Percentiles rank a stretch among this genome's conserved stretches.
These are phyloP conservation scores for Phylloporus rhodoxanthus DNA, from an alignment of 768 basidiomycete genomes.

Conservation along the genomic window DNA sequence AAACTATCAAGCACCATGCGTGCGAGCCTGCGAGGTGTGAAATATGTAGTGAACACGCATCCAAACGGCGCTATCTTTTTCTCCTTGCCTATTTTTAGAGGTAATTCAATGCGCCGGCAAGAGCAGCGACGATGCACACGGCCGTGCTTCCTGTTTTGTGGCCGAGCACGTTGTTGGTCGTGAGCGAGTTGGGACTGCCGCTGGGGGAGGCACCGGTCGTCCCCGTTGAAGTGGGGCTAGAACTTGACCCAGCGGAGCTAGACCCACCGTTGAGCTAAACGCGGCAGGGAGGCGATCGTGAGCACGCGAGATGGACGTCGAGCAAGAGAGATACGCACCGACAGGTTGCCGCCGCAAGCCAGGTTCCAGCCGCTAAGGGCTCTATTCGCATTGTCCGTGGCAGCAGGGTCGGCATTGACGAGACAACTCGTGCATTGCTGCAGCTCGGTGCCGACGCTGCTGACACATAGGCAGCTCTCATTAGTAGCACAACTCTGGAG, in stretches of 20 bases:
- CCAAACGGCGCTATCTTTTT: not conserved
- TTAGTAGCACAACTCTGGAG: constrained; percentile 7
- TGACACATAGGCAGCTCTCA: constrained; percentile 12
- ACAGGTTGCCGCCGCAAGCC: constrained; percentile 12
- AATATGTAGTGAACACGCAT: not conserved
- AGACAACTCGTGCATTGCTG: constrained; percentile 20
- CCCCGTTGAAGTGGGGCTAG: not conserved
- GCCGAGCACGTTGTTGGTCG: not conserved
- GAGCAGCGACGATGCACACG: constrained; percentile 4
- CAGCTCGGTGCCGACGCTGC: constrained; percentile 9
- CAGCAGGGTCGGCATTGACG: not conserved
- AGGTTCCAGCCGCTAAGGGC: constrained; percentile 14
- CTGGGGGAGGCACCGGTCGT: not conserved
- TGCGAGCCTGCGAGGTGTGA: too few relatives aligned
- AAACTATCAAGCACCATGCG: not conserved
- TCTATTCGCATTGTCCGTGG: constrained; percentile 4
- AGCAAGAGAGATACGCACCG: constrained; percentile 9
- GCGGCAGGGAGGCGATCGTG: not conserved
- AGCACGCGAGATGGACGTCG: not conserved
- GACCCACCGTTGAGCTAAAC: constrained; percentile 12
- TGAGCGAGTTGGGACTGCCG: not conserved
- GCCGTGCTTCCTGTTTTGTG: constrained; percentile 1
- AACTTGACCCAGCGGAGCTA: not conserved
- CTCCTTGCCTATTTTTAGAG: constrained; percentile 3
- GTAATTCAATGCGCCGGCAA: constrained; percentile 10